Base-by-base conservation (phyloP, 257 asterid species). In the Rehmannia glutinosa region DNA sequence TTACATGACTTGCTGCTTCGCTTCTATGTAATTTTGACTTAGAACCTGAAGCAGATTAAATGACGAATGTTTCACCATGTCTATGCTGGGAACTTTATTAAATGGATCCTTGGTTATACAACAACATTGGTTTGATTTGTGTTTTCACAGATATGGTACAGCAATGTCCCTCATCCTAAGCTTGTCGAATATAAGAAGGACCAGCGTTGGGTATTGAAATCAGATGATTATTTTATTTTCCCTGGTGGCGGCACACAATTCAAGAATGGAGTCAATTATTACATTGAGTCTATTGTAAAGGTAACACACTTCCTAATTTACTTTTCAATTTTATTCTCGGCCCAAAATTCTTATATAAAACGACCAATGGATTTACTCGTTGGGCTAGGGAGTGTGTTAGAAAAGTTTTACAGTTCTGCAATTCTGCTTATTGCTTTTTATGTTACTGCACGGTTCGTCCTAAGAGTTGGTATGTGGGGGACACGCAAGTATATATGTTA, bases 191-290 rank as follows among this genome's bases (percentile, higher is more conserved):
- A 83, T 81, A 90, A 86, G 81, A 87, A 84, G 81, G 83, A 75
- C 54, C 95, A 85, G 67, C 81, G 49, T 20, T 90, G 93, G 93
- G 91, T 90, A 41, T 79, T 77, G 51, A 79, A 21, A 61, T 68
- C 80, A 0, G 91, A 77, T 0, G 85, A 87, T 43, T 85, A 81
- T 78, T 79, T 90, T 62, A 67, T 77, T 53, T 90, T 90, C 62
- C 97, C 97, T 10, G 97, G 97, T 3, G 93, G 95, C 32, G 97
- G 95, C 4, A 90, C 95, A 50, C 93, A 90, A 53, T 90, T 90
- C 77, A 87, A 79, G 69, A 42, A 80, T 62, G 97, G 95, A 69
- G 95, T 86, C 23, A 49, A 63, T 74, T 81, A 65, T 42, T 90
- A 87, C 45, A 77, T 90, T 23, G 85, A 82, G 10, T 73, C 77